A percentile compares a stretch with the other conserved stretches of the same genome.
Conservation (phyloP, 805 yeast genomes). For the Komagataella kurtzmanii region DNA sequence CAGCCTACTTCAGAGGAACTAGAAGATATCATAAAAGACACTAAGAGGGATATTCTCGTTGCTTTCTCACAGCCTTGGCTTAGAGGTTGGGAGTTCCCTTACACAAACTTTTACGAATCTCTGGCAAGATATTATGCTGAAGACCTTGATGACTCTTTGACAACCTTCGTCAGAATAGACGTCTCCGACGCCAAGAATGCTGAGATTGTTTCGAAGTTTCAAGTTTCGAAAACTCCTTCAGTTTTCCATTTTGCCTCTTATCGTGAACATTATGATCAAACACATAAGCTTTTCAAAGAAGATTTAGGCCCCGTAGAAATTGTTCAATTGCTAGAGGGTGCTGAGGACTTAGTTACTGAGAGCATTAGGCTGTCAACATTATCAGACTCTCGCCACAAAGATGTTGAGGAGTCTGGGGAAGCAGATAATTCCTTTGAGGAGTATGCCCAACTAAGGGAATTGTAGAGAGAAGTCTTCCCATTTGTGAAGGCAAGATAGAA, state of each 20-base stretch:
- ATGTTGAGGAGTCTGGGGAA: conserved; percentile 11
- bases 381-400: conserved; percentile 3
- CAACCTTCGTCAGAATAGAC: conserved; percentile 19
- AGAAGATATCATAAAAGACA: conserved; percentile 3
- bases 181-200: conserved; percentile 14
- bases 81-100: conserved; percentile 17
- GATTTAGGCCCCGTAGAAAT: conserved; percentile 13
- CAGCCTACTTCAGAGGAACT: conserved; percentile 5
- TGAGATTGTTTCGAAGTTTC: conserved; percentile 13
- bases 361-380: conserved; percentile 5
- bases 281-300: conserved; percentile 2
- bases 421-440: conserved; percentile 10
- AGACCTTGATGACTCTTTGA: conserved; percentile 8
- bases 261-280: conserved; percentile 4
- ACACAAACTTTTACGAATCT: conserved; percentile 17
- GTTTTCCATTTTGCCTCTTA: conserved; percentile 12
- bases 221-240: conserved; percentile 18
- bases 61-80: conserved; percentile 24
- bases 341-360: conserved; percentile 14
- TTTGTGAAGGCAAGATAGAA: not conserved
- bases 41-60: conserved; percentile 11
- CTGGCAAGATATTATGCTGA: conserved; percentile 14
- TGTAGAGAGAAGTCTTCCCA: not conserved
- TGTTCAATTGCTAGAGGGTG: conserved; percentile 14
- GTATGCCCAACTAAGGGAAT: not conserved